phyloP scores from a whole-genome alignment of 805 yeast species.

The Metschnikowia bowlesiae region DNA sequence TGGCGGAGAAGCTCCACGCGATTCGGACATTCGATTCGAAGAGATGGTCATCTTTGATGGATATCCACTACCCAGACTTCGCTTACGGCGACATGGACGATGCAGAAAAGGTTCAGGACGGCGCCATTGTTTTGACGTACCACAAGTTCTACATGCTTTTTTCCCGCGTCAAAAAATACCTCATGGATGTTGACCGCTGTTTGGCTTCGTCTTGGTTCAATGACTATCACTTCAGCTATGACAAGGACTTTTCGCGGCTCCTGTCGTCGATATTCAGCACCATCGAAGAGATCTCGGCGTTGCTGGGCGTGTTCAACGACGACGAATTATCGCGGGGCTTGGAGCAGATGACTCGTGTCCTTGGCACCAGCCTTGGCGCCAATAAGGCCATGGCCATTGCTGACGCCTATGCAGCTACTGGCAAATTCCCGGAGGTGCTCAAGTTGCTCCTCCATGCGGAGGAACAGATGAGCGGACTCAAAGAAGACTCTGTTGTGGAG shows the following conservation, averaged over 20 bases:
- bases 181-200: no score
- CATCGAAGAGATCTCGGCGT: constrained; percentile 57
- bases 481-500: constrained; percentile 27
- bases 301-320: constrained; percentile 91
- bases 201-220: no score
- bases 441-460: constrained; percentile 31
- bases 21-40: no score
- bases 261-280: constrained; percentile 44
- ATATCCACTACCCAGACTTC: constrained; percentile 53
- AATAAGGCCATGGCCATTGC: constrained; percentile 44
- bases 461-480: constrained; percentile 14
- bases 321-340: constrained; percentile 61
- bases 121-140: constrained; percentile 71
- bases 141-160: constrained; percentile 64
- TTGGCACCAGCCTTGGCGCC: constrained; percentile 31
- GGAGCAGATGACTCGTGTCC: constrained; percentile 40
- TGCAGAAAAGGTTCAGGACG: constrained; percentile 58
- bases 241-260: no score
- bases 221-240: no score
- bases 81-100: constrained; percentile 44
- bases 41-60: constrained; percentile 65
- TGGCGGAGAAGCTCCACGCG: constrained; percentile 58
- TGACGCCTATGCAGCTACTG: constrained; percentile 37
- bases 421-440: constrained; percentile 45
- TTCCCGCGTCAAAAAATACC: no score